Percentiles rank a stretch among this genome's conserved stretches.
Conservation (phyloP, 306 rosid genomes). For the Inga oerstediana region DNA sequence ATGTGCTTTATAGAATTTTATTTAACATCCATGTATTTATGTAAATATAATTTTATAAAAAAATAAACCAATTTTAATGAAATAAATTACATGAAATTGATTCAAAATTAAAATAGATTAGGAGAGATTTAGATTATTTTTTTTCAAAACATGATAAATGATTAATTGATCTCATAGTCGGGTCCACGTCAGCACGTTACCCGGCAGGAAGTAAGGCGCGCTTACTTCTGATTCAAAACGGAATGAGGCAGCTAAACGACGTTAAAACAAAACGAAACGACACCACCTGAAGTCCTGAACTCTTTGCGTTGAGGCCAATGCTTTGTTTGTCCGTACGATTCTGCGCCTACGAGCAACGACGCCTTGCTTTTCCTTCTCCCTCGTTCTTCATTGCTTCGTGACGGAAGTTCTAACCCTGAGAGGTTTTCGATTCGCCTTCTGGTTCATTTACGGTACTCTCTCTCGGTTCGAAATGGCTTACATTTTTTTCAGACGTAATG, state of each 20-base stretch:
- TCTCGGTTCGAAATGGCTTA: too few species aligned
- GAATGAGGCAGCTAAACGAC: neutral
- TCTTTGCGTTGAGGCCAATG: neutral
- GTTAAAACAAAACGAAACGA: neutral
- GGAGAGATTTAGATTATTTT: too few species aligned
- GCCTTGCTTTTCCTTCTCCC: neutral
- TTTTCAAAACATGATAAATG: too few species aligned
- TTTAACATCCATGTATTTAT: too few species aligned
- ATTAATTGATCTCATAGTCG: too few species aligned
- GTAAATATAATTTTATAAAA: too few species aligned
- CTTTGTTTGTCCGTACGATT: conserved; percentile 15
- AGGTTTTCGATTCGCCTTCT: neutral
- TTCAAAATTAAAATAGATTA: too few species aligned
- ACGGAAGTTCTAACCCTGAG: neutral
- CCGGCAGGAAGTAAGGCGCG: too few species aligned
- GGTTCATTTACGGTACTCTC: neutral
- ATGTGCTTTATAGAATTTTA: too few species aligned
- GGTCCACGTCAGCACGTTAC: too few species aligned
- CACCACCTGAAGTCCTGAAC: neutral
- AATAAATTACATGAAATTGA: too few species aligned
- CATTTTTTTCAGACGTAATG: neutral
- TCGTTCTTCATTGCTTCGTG: neutral
- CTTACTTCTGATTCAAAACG: neutral
- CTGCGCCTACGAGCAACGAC: neutral
- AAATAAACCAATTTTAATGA: too few species aligned